These are phyloP conservation scores for Apiotrichum veenhuisii DNA, from an alignment of 1,284 basidiomycete genomes.

Conservation along the genomic window DNA sequence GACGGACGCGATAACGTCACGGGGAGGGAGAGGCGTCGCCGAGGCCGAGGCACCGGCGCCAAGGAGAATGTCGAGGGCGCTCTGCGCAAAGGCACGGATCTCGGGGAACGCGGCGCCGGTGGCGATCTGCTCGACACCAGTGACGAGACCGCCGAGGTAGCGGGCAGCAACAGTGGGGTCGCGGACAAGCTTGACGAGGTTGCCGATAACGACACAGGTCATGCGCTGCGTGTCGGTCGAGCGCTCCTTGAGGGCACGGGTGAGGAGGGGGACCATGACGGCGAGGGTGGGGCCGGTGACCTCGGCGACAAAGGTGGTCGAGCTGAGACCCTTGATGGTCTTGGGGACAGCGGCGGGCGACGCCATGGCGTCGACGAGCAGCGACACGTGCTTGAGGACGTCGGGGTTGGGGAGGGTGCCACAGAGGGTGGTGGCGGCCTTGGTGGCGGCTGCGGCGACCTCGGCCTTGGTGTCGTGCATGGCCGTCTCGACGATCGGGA, in stretches of 20 bases:
- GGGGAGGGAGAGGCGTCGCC: constrained; percentile 61
- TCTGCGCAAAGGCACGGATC: constrained; percentile 84
- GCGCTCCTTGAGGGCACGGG: constrained; percentile 90
- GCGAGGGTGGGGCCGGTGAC: constrained; percentile 94
- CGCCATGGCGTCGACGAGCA: constrained; percentile 92
- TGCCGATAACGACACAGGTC: constrained; percentile 86
- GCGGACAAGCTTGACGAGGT: constrained; percentile 95
- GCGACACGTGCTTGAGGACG: constrained; percentile 81
- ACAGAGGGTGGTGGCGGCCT: constrained; percentile 91
- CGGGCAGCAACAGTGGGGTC: constrained; percentile 84
- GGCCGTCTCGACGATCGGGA: constrained; percentile 81
- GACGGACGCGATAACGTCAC: constrained; percentile 64
- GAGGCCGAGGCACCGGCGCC: constrained; percentile 74
- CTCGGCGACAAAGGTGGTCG: constrained; percentile 93
- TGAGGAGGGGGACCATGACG: constrained; percentile 87
- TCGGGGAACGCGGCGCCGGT: constrained; percentile 94
- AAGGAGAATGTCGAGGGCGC: constrained; percentile 69
- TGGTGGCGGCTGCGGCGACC: constrained; percentile 81
- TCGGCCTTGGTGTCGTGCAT: constrained; percentile 99
- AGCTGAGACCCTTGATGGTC: constrained; percentile 90
- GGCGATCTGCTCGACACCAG: constrained; percentile 88
- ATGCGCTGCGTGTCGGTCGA: constrained; percentile 88
- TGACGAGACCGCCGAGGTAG: constrained; percentile 83
- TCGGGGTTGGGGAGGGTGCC: constrained; percentile 91
- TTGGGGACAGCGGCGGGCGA: constrained; percentile 76